phyloP scores from a whole-genome alignment of 805 yeast genomes.

The Candida ponderosae region DNA sequence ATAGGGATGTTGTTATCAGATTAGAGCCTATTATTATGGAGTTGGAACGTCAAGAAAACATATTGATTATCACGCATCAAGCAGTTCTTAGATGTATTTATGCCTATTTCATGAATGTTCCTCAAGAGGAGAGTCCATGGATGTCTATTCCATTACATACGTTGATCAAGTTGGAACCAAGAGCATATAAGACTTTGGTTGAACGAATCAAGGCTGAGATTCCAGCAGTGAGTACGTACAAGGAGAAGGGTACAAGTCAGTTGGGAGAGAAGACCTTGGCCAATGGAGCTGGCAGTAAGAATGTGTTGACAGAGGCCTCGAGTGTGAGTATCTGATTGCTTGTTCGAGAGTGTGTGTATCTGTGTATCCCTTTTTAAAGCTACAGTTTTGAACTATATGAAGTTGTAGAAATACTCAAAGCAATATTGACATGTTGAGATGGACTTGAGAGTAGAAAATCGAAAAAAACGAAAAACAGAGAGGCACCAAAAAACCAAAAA shows the following conservation, averaged over 20 bases:
- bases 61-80: constrained; percentile 93
- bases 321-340: too few species aligned
- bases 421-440: too few species aligned
- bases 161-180: constrained; percentile 86
- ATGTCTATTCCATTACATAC: constrained; percentile 98
- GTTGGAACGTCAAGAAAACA: constrained; percentile 93
- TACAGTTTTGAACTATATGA: too few species aligned
- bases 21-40: constrained; percentile 98
- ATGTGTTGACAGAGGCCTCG: background rate
- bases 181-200: constrained; percentile 85
- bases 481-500: too few species aligned
- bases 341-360: too few species aligned
- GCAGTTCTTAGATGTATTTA: constrained; percentile 94
- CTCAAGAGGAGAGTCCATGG: constrained; percentile 98
- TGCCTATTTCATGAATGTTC: constrained; percentile 97
- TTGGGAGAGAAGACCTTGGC: constrained; percentile 28
- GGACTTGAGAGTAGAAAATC: too few species aligned
- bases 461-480: too few species aligned
- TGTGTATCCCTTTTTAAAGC: too few species aligned
- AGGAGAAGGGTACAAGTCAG: constrained; percentile 78
- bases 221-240: constrained; percentile 95
- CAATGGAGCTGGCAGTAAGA: background rate
- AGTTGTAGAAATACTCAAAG: too few species aligned
- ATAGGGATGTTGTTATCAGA: constrained; percentile 89
- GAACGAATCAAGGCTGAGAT: constrained; percentile 90